Percentiles rank a stretch among this genome's conserved stretches.
Conservation (phyloP, 2,329 filamentous ascomycete genomes). For the Aspergillus quadrilineatus region DNA sequence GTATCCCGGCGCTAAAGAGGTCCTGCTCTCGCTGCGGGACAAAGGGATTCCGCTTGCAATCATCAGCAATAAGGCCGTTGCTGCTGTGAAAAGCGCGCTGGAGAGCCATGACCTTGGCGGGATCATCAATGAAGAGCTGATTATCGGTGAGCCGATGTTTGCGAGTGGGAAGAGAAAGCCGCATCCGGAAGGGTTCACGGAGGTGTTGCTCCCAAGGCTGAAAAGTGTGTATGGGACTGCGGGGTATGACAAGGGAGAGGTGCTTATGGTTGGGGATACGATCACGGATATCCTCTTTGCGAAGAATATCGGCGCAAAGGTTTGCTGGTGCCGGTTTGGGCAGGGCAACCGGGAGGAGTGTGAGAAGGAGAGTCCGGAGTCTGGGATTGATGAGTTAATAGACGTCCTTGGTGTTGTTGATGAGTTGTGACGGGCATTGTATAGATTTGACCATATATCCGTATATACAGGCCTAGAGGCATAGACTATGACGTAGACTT, state of each 20-base stretch:
- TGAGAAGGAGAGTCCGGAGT: not conserved
- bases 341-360: conserved; percentile 17
- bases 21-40: conserved; percentile 16
- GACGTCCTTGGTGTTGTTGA: not conserved
- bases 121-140: conserved; percentile 7
- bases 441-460: too few species aligned
- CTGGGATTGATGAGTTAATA: not conserved
- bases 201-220: conserved; percentile 20
- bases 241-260: not conserved
- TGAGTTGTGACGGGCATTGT: not conserved
- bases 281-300: conserved; percentile 19
- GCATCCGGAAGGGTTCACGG: conserved; percentile 15
- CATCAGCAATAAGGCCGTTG: conserved; percentile 27
- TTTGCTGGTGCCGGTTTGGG: conserved; percentile 20
- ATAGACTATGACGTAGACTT: too few species aligned
- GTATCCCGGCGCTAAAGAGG: conserved; percentile 20
- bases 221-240: conserved; percentile 6
- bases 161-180: conserved; percentile 12
- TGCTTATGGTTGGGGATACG: conserved; percentile 20
- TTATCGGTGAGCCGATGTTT: conserved; percentile 16
- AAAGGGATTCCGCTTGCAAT: conserved; percentile 21
- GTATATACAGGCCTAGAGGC: too few species aligned
- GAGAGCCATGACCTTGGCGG: conserved; percentile 2
- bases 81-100: conserved; percentile 18
- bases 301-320: conserved; percentile 13